phyloP scores from a whole-genome alignment of 2,329 filamentous ascomycete species.

The Ophiostoma ulmi region DNA sequence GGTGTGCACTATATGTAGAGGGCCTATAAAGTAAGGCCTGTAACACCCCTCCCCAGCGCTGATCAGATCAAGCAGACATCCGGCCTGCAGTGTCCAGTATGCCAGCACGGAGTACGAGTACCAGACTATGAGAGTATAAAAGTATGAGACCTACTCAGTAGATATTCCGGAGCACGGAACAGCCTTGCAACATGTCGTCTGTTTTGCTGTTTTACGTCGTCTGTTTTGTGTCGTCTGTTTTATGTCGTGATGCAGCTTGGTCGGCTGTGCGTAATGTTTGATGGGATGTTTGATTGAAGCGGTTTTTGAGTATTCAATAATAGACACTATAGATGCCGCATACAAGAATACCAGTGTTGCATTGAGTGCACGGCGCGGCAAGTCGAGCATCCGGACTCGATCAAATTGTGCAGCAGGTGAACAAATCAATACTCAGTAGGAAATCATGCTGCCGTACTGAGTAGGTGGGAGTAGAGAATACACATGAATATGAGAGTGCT shows the following conservation, averaged over 20 bases:
- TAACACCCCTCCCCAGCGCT: conserved; percentile 22
- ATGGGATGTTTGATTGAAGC: neutral
- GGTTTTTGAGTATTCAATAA: too few species aligned
- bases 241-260: conserved; percentile 4
- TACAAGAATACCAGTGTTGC: neutral
- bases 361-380: conserved; percentile 4
- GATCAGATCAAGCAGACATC: conserved; percentile 30
- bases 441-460: too few species aligned
- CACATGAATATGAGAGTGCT: neutral
- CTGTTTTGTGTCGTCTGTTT: neutral
- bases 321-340: neutral
- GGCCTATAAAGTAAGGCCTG: too few species aligned
- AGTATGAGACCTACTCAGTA: too few species aligned
- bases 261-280: conserved; percentile 1
- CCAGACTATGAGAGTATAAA: too few species aligned
- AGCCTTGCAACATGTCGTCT: conserved; percentile 8
- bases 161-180: neutral
- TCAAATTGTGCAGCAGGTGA: neutral
- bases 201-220: neutral
- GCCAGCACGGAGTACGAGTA: neutral
- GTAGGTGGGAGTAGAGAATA: too few species aligned
- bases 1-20: neutral
- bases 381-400: neutral
- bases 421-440: neutral
- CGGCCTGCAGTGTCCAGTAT: neutral